A percentile compares a stretch with the other conserved stretches of the same genome.
Conservation (phyloP, 1,284 basidiomycete species). For the Fomitopsis palustris region DNA sequence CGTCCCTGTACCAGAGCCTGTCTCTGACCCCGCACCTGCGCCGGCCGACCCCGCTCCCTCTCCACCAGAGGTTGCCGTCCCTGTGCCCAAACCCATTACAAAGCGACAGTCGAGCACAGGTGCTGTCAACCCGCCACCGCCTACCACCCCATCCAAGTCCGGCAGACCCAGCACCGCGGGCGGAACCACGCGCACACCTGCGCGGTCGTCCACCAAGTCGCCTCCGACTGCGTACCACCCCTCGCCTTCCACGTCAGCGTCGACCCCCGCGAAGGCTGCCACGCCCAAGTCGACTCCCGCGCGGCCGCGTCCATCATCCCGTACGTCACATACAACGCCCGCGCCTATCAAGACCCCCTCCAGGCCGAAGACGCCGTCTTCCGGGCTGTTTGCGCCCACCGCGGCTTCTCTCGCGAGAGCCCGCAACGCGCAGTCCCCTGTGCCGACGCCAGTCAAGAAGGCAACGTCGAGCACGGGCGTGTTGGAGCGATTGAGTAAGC, state of each 20-base stretch:
- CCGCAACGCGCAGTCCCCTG: constrained; percentile 44
- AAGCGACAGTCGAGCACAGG: constrained; percentile 18
- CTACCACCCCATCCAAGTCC: constrained; percentile 26
- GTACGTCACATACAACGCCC: constrained; percentile 11
- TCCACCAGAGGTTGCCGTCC: constrained; percentile 5
- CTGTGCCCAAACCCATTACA: constrained; percentile 10
- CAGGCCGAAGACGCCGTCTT: constrained; percentile 33
- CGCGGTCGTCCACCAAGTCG: constrained; percentile 26
- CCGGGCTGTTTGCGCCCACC: constrained; percentile 70
- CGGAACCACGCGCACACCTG: constrained; percentile 17
- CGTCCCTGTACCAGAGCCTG: background rate
- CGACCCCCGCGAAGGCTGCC: constrained; percentile 16
- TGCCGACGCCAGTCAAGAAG: constrained; percentile 50
- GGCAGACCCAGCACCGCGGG: constrained; percentile 11
- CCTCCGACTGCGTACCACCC: constrained; percentile 27
- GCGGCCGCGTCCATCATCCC: constrained; percentile 22
- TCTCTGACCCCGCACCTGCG: background rate
- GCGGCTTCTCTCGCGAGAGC: constrained; percentile 71
- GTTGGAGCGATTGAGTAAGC: constrained; percentile 65
- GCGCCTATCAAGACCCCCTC: constrained; percentile 20
- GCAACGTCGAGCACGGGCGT: constrained; percentile 39
- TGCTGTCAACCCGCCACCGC: constrained; percentile 6
- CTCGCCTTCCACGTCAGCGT: constrained; percentile 18
- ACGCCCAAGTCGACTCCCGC: constrained; percentile 15
- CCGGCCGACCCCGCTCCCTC: background rate